phyloP scores from a whole-genome alignment of 176 grass and related monocot species.

The Lolium rigidum region DNA sequence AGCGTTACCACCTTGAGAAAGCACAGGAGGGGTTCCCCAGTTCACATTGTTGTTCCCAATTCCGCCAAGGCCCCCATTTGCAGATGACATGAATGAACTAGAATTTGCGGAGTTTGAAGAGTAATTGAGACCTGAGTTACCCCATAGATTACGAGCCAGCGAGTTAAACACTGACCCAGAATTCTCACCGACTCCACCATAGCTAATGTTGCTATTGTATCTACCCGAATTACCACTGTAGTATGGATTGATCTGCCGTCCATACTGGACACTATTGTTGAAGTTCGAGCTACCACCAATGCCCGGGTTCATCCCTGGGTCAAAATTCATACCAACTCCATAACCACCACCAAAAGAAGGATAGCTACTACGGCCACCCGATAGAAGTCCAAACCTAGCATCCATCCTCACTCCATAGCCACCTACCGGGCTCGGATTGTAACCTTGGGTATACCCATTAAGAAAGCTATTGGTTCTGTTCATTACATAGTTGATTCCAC shows the following conservation, averaged over 20 bases:
- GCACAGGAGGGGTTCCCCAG: slow-evolving; percentile 78
- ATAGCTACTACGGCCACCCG: slow-evolving; percentile 61
- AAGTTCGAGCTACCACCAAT: slow-evolving; percentile 69
- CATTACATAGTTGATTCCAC: slow-evolving; percentile 69
- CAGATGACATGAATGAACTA: slow-evolving; percentile 71
- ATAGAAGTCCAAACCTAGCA: slow-evolving; percentile 63
- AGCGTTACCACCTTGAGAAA: slow-evolving; percentile 55
- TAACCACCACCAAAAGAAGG: slow-evolving; percentile 77
- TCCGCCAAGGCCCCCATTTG: slow-evolving; percentile 67
- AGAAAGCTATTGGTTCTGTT: slow-evolving; percentile 73
- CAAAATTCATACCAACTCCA: slow-evolving; percentile 83
- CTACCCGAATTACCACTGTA: slow-evolving; percentile 79
- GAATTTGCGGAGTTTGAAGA: slow-evolving; percentile 65
- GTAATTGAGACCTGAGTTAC: slow-evolving; percentile 68
- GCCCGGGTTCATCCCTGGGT: slow-evolving; percentile 56
- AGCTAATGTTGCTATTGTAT: slow-evolving; percentile 68
- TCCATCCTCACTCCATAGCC: slow-evolving; percentile 87
- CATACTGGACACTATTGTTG: slow-evolving; percentile 66
- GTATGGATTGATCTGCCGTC: slow-evolving; percentile 68
- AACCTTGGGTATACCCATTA: slow-evolving; percentile 77
- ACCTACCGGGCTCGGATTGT: slow-evolving; percentile 68
- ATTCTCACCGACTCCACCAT: slow-evolving; percentile 64
- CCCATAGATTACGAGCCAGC: slow-evolving; percentile 74
- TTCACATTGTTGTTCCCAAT: slow-evolving; percentile 79
- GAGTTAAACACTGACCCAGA: slow-evolving; percentile 67